These are phyloP conservation scores for Leptographium flavum DNA, from an alignment of 2,329 filamentous ascomycete genomes.

Conservation along the genomic window DNA sequence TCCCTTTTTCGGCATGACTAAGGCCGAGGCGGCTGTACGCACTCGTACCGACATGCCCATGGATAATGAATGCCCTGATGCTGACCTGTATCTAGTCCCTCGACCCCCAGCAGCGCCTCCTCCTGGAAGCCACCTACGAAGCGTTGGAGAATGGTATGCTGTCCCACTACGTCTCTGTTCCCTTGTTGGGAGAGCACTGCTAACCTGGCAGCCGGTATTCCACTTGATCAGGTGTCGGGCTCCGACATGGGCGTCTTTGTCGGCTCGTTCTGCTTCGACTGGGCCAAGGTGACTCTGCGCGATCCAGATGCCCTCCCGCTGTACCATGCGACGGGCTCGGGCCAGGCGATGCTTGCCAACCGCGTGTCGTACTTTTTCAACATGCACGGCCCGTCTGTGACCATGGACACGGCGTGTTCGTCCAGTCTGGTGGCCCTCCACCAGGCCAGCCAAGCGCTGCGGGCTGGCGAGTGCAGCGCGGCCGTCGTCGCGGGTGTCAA, in stretches of 20 bases:
- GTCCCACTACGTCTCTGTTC: neutral
- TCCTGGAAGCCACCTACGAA: slow-evolving; percentile 14
- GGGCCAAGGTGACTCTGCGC: slow-evolving; percentile 11
- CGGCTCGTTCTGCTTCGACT: slow-evolving; percentile 17
- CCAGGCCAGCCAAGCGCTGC: slow-evolving; percentile 19
- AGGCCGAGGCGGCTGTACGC: slow-evolving; percentile 16
- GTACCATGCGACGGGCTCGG: slow-evolving; percentile 21
- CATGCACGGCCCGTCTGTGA: slow-evolving; percentile 25
- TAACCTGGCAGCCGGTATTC: slow-evolving; percentile 11
- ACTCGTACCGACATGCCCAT: neutral
- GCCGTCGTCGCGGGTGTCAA: slow-evolving; percentile 13
- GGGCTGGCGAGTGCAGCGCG: slow-evolving; percentile 9
- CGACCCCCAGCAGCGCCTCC: slow-evolving; percentile 12
- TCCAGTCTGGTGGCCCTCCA: slow-evolving; percentile 26
- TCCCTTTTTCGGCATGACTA: slow-evolving; percentile 18
- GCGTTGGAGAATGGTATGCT: slow-evolving; percentile 13
- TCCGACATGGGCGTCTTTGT: slow-evolving; percentile 12
- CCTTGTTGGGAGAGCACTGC: neutral
- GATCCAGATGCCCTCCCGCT: slow-evolving; percentile 14
- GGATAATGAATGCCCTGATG: no score
- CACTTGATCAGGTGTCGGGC: slow-evolving; percentile 9
- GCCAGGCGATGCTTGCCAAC: slow-evolving; percentile 22
- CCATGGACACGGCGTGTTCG: slow-evolving; percentile 31
- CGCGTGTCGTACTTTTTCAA: slow-evolving; percentile 27
- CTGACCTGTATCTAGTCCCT: slow-evolving; percentile 2